These are phyloP conservation scores for Neonectria ditissima DNA, from an alignment of 2,329 filamentous ascomycete genomes.

Conservation along the genomic window DNA sequence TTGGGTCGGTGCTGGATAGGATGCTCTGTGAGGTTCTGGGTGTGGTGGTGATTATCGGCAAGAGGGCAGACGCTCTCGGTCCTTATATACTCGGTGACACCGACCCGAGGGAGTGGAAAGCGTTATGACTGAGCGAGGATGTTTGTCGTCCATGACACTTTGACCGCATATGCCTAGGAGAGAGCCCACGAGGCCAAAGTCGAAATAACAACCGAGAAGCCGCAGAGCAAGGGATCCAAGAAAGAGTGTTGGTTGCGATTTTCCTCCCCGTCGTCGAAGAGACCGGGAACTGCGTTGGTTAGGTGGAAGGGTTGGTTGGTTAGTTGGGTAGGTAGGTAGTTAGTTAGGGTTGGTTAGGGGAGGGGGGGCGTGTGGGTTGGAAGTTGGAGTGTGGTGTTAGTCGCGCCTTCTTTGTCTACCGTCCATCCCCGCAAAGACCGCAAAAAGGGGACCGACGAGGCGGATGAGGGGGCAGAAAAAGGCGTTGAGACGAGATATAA, in stretches of 20 bases:
- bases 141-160: conserved; percentile 46
- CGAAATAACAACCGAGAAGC: conserved; percentile 43
- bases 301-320: conserved; percentile 3
- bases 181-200: conserved; percentile 44
- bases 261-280: conserved; percentile 36
- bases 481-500: conserved; percentile 40
- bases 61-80: conserved; percentile 32
- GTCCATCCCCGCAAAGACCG: conserved; percentile 42
- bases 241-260: conserved; percentile 43
- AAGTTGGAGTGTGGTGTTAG: conserved; percentile 41
- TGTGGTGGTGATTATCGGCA: conserved; percentile 33
- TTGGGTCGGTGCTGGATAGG: conserved; percentile 5
- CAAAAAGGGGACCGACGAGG: conserved; percentile 34
- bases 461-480: conserved; percentile 37
- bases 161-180: conserved; percentile 41
- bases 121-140: conserved; percentile 39
- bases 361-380: conserved; percentile 43
- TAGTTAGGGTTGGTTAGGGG: conserved; percentile 39
- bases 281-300: conserved; percentile 42
- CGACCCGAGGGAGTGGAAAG: conserved; percentile 41
- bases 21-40: conserved; percentile 31
- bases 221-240: conserved; percentile 36
- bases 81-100: conserved; percentile 47
- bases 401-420: conserved; percentile 36
- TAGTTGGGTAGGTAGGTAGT: conserved; percentile 23